phyloP scores from a whole-genome alignment of 257 asterid genomes.

The Primulina eburnea region DNA sequence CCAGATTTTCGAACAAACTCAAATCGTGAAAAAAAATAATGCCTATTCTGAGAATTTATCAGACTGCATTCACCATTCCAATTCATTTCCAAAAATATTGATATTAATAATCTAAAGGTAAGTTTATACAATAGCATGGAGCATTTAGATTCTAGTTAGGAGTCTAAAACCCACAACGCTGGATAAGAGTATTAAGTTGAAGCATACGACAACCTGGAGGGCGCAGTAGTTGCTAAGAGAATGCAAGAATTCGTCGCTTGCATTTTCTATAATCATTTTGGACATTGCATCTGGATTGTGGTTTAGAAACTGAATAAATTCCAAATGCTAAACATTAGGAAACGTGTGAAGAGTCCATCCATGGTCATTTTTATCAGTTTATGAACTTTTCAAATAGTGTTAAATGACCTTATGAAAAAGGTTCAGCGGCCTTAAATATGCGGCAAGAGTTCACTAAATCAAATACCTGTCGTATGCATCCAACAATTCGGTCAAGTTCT shows the following conservation, averaged over 20 bases:
- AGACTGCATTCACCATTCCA: constrained; percentile 2
- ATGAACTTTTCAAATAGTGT: background rate
- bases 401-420: no score
- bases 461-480: constrained; percentile 99
- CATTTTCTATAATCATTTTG: constrained; percentile 87
- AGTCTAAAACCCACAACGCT: constrained; percentile 14
- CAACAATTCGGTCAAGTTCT: constrained; percentile 95
- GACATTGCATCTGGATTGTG: constrained; percentile 99
- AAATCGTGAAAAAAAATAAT: constrained; percentile 2
- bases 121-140: constrained; percentile 8
- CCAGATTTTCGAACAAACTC: constrained; percentile 16
- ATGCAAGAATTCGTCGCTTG: constrained; percentile 92
- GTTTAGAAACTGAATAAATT: constrained; percentile 72
- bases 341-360: background rate
- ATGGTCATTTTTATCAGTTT: background rate
- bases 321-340: background rate
- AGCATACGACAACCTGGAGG: constrained; percentile 63
- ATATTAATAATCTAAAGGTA: no score
- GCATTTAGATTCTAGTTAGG: constrained; percentile 19
- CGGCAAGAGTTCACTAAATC: no score
- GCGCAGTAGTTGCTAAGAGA: constrained; percentile 93
- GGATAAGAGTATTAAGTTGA: constrained; percentile 23
- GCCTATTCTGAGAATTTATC: no score
- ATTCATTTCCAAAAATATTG: background rate
- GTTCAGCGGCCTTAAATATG: no score